Percentiles rank a stretch among this genome's conserved stretches.
phyloP scores from a whole-genome alignment of 331 rosid species.

The Ulmus americana region DNA sequence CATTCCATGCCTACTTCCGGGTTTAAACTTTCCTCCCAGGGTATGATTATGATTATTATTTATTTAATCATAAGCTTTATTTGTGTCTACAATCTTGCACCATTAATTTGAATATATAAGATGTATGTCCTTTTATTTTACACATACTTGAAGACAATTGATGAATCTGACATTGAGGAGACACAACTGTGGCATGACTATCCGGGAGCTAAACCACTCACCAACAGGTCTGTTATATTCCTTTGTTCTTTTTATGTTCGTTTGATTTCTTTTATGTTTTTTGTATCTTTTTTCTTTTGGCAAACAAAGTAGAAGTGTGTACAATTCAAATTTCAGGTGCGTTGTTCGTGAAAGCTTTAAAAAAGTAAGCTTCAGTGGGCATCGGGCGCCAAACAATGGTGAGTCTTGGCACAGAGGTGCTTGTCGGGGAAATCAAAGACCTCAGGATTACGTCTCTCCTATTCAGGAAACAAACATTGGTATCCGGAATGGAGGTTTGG shows the following conservation, averaged over 20 bases:
- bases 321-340: not conserved
- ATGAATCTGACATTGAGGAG: constrained; percentile 27
- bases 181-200: constrained; percentile 41
- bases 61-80: not conserved
- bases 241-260: not conserved
- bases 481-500: too few species aligned
- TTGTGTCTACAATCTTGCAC: not conserved
- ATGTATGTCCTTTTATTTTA: not conserved
- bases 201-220: constrained; percentile 2
- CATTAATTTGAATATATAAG: not conserved
- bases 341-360: not conserved
- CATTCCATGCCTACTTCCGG: constrained; percentile 25
- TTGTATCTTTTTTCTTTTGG: not conserved
- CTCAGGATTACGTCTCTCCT: not conserved
- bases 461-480: not conserved
- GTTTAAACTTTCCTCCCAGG: constrained; percentile 25
- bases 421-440: not conserved
- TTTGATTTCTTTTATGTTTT: not conserved
- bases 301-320: not conserved
- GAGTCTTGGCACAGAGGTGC: constrained; percentile 7
- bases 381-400: not conserved
- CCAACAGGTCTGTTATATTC: constrained; percentile 14
- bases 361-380: not conserved
- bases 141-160: constrained; percentile 23
- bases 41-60: constrained; percentile 10